Conservation (phyloP, 139 green algal genomes). For the Penium margaritaceum region DNA sequence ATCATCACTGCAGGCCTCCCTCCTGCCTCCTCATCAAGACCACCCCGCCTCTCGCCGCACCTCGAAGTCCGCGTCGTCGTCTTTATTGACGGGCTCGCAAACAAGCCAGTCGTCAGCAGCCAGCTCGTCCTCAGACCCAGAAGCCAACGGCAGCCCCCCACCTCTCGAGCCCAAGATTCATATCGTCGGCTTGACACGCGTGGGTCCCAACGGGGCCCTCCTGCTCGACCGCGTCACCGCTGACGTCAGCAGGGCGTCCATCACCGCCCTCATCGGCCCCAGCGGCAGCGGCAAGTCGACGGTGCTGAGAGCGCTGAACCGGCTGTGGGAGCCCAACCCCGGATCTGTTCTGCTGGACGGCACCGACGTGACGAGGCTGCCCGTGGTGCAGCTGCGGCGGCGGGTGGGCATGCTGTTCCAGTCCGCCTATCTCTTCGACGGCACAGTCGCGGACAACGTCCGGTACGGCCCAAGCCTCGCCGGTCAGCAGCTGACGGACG, state of each 20-base stretch:
- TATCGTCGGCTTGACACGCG: not conserved
- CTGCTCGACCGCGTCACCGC: too few species aligned
- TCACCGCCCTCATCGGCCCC: slow-evolving; percentile 17
- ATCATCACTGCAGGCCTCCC: too few species aligned
- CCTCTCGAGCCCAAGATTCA: slow-evolving; percentile 11
- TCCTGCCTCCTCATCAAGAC: too few species aligned
- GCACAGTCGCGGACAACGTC: slow-evolving; percentile 30
- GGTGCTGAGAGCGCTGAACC: slow-evolving; percentile 29
- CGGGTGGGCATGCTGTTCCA: slow-evolving; percentile 34
- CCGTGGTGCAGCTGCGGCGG: slow-evolving; percentile 15
- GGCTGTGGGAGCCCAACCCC: slow-evolving; percentile 25
- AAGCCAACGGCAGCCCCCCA: too few species aligned
- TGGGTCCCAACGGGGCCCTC: slow-evolving; percentile 9
- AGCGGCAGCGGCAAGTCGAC: slow-evolving; percentile 35
- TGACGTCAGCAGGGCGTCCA: too few species aligned
- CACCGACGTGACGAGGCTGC: slow-evolving; percentile 16
- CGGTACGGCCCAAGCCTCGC: slow-evolving; percentile 13
- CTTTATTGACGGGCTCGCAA: too few species aligned
- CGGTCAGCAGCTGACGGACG: slow-evolving; percentile 16
- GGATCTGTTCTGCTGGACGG: slow-evolving; percentile 32
- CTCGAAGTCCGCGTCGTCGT: too few species aligned
- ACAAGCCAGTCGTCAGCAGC: too few species aligned
- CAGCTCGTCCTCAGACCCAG: too few species aligned
- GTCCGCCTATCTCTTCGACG: slow-evolving; percentile 26
- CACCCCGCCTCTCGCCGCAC: too few species aligned